Evolutionary conservation across 768 basidiomycete species (phyloP).

Genomic region (Boletellus emodensis): DNA sequence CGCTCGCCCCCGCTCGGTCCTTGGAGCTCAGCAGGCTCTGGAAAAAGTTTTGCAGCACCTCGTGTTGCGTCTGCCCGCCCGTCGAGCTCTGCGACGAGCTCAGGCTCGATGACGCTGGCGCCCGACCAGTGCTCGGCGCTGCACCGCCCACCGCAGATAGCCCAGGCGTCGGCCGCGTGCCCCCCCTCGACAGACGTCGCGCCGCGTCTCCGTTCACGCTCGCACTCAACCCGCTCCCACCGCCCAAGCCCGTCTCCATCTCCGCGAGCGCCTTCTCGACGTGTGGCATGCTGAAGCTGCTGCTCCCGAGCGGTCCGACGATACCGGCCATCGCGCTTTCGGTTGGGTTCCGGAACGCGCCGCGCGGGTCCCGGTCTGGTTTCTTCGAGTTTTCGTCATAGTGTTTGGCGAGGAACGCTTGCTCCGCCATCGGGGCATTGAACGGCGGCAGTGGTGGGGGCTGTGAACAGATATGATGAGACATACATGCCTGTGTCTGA

Average conservation of each 20-base stretch:
- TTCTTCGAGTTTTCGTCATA: constrained; percentile 92
- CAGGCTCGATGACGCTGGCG: constrained; percentile 39
- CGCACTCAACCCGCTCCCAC: constrained; percentile 31
- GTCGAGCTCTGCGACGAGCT: constrained; percentile 40
- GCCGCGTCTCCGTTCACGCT: constrained; percentile 34
- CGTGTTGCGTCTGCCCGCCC: constrained; percentile 68
- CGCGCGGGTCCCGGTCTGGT: constrained; percentile 83
- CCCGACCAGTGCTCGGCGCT: constrained; percentile 28
- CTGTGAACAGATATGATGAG: constrained; percentile 31
- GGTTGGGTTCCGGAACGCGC: constrained; percentile 75
- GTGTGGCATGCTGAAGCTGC: constrained; percentile 77
- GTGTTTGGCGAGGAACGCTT: constrained; percentile 85
- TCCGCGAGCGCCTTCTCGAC: constrained; percentile 86
- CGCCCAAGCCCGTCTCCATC: constrained; percentile 65
- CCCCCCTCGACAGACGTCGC: constrained; percentile 31
- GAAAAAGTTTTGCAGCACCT: constrained; percentile 86
- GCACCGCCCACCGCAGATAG: constrained; percentile 39
- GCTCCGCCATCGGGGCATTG: constrained; percentile 82
- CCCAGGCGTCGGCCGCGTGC: constrained; percentile 32
- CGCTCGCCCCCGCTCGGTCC: constrained; percentile 44
- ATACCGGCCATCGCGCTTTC: constrained; percentile 64
- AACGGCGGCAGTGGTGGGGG: constrained; percentile 66
- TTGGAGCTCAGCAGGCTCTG: constrained; percentile 72
- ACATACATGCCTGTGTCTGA: not conserved
- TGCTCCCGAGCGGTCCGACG: constrained; percentile 90